Evolutionary conservation across 2,329 filamentous ascomycete genomes (phyloP).

Genomic region (Trichoderma sp.): DNA sequence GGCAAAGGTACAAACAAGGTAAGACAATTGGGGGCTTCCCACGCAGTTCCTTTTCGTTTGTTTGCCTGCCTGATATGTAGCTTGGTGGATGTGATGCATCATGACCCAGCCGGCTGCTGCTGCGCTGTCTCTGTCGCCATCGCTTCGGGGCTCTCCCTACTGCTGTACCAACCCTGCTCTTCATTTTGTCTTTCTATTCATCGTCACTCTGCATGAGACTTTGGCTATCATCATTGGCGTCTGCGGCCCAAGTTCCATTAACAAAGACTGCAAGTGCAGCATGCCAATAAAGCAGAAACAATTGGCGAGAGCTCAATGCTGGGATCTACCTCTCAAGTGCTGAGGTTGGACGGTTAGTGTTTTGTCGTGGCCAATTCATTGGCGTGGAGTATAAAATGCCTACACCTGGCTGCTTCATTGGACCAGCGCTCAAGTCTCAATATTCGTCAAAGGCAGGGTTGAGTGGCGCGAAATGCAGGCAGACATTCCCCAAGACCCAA

Average conservation of each 20-base stretch:
- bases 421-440: neutral
- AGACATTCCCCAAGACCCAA: slow-evolving; percentile 1
- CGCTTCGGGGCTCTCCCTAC: neutral
- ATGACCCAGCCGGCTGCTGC: neutral
- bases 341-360: neutral
- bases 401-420: slow-evolving; percentile 4
- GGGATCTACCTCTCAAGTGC: neutral
- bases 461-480: slow-evolving; percentile 4
- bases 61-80: neutral
- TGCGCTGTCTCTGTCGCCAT: neutral
- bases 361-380: neutral
- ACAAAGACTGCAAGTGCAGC: neutral
- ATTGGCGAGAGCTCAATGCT: neutral
- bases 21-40: neutral
- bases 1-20: neutral
- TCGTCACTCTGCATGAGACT: neutral
- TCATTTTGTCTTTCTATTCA: neutral
- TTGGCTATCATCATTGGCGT: neutral
- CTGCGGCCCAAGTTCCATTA: neutral
- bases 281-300: neutral
- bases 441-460: neutral
- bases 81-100: neutral
- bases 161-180: neutral
- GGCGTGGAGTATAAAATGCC: neutral
- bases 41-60: neutral